These are phyloP conservation scores for Tuber calosporum DNA, from an alignment of 495 filamentous ascomycete genomes.

Conservation along the genomic window DNA sequence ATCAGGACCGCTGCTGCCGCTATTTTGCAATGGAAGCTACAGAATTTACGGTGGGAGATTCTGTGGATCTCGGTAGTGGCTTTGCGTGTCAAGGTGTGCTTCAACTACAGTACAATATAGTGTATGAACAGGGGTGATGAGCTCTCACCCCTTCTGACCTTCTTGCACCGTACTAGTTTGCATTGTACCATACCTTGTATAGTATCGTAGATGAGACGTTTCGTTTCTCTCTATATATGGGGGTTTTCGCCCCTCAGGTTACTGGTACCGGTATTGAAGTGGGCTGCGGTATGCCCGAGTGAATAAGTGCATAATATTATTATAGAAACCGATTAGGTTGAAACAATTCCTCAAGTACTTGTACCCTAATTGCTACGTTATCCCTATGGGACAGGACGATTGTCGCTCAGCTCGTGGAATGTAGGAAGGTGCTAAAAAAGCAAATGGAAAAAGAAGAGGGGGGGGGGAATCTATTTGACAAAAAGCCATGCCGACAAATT, in stretches of 20 bases:
- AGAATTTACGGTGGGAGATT: background rate
- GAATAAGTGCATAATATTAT: background rate
- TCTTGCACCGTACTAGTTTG: background rate
- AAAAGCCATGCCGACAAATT: too few species aligned
- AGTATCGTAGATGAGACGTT: background rate
- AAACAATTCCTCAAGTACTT: background rate
- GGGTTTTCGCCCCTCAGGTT: background rate
- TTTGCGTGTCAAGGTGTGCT: background rate
- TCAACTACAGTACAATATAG: background rate
- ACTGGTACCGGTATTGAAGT: too few species aligned
- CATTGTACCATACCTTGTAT: background rate
- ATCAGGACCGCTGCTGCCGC: too few species aligned
- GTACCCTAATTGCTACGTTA: too few species aligned
- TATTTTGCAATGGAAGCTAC: background rate
- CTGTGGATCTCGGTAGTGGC: background rate
- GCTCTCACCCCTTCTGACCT: background rate
- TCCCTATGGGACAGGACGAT: too few species aligned
- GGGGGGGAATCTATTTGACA: too few species aligned
- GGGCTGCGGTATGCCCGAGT: background rate
- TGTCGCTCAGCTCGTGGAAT: too few species aligned
- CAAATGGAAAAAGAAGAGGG: too few species aligned
- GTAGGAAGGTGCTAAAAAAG: too few species aligned
- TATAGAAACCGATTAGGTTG: background rate
- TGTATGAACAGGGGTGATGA: background rate
- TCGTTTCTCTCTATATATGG: background rate